phyloP scores from a whole-genome alignment of 495 filamentous ascomycete species.

The Penicillium fimorum region DNA sequence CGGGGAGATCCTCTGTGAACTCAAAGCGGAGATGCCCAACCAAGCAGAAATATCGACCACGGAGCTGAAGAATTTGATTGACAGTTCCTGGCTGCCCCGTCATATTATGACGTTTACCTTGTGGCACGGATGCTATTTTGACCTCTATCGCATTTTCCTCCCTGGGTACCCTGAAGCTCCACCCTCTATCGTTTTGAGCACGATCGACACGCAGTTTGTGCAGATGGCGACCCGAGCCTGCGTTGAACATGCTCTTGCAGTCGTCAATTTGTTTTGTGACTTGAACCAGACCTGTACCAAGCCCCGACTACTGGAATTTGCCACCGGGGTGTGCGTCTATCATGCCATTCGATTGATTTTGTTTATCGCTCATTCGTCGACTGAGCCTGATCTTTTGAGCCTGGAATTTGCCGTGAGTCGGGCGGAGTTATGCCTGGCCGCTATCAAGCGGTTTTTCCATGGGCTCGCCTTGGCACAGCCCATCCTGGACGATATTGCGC shows the following conservation, averaged over 20 bases:
- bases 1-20: not conserved
- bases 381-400: not conserved
- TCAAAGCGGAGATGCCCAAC: not conserved
- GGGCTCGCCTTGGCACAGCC: not conserved
- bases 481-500: not conserved
- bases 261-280: not conserved
- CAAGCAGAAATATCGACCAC: slow-evolving; percentile 8
- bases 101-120: slow-evolving; percentile 13
- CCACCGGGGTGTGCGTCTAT: not conserved
- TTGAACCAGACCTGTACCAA: not conserved
- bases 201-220: not conserved
- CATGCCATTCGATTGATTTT: not conserved
- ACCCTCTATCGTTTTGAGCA: slow-evolving; percentile 11
- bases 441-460: not conserved
- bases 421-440: not conserved
- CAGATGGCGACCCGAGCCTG: not conserved
- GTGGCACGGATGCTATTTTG: slow-evolving; percentile 25
- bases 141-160: slow-evolving; percentile 24
- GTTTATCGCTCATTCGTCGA: not conserved
- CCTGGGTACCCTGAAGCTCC: slow-evolving; percentile 18
- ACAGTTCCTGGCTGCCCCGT: slow-evolving; percentile 12
- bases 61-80: not conserved
- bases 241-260: not conserved
- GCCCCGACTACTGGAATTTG: not conserved
- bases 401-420: not conserved